A percentile compares a stretch with the other conserved stretches of the same genome.
phyloP scores from a whole-genome alignment of 371 early-diverging fungal species.

The Syncephalastrum racemosum region DNA sequence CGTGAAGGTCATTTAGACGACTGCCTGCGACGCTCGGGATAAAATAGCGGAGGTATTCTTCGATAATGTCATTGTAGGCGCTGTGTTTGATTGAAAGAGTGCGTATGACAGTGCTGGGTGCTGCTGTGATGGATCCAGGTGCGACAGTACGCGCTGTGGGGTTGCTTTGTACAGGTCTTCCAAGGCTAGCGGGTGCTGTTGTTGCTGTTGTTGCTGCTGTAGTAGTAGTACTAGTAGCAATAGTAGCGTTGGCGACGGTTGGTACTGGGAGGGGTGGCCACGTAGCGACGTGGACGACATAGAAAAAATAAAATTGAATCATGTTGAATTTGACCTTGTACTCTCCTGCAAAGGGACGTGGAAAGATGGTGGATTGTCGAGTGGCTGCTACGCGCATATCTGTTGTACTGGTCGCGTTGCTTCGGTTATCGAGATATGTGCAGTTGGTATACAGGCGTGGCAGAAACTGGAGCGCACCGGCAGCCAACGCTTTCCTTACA shows the following conservation, averaged over 20 bases:
- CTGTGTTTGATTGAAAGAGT: slow-evolving; percentile 15
- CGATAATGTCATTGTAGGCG: slow-evolving; percentile 20
- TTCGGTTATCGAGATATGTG: slow-evolving; percentile 8
- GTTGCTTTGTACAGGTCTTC: background rate
- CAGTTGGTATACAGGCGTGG: slow-evolving; percentile 33
- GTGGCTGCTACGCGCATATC: slow-evolving; percentile 34
- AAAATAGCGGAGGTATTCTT: slow-evolving; percentile 20
- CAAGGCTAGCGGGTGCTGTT: background rate
- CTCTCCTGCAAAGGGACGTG: slow-evolving; percentile 19
- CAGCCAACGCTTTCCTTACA: slow-evolving; percentile 22
- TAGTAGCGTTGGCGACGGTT: background rate
- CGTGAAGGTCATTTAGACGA: background rate
- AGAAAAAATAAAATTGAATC: slow-evolving; percentile 39
- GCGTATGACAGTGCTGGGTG: background rate
- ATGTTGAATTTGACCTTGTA: slow-evolving; percentile 30
- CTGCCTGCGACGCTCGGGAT: slow-evolving; percentile 15
- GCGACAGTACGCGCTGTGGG: background rate
- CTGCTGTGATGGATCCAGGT: slow-evolving; percentile 2
- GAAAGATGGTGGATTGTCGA: slow-evolving; percentile 28
- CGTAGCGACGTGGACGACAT: slow-evolving; percentile 27
- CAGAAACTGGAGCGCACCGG: slow-evolving; percentile 31
- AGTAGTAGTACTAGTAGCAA: too few relatives aligned
- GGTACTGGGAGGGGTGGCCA: slow-evolving; percentile 17
- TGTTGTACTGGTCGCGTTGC: slow-evolving; percentile 1
- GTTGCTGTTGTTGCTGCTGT: slow-evolving; percentile 1